These are phyloP conservation scores for Coemansia aciculifera DNA, from an alignment of 192 early-diverging fungal species.

Conservation along the genomic window DNA sequence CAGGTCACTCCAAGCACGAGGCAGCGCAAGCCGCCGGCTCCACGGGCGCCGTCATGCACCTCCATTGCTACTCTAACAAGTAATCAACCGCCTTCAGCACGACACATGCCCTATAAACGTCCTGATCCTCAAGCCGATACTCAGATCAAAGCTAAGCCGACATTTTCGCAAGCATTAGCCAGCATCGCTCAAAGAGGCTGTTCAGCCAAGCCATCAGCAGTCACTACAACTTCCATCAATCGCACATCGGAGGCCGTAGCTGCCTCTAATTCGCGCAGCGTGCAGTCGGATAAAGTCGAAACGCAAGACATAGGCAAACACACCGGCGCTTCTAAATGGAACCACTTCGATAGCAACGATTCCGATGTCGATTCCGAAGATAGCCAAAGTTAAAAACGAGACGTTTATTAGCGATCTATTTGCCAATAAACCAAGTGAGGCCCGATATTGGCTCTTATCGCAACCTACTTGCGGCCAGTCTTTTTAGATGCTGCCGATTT, in stretches of 20 bases:
- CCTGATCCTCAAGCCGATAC: background rate
- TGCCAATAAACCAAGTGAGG: background rate
- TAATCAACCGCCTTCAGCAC: background rate
- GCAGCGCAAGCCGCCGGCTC: background rate
- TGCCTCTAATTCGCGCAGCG: background rate
- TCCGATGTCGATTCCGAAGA: constrained; percentile 8
- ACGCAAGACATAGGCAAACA: background rate
- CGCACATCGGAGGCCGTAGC: background rate
- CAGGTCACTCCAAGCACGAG: background rate
- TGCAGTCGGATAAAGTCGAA: background rate
- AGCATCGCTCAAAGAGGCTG: background rate
- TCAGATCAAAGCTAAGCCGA: background rate
- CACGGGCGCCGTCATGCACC: background rate
- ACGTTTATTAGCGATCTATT: background rate
- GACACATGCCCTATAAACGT: constrained; percentile 5
- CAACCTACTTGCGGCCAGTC: constrained; percentile 8
- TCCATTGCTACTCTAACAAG: background rate
- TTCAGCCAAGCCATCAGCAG: background rate
- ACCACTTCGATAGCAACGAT: constrained; percentile 5
- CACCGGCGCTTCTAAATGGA: constrained; percentile 13
- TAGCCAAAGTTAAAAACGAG: background rate
- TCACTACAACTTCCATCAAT: background rate
- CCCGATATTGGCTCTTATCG: background rate
- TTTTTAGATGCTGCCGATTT: constrained; percentile 20
- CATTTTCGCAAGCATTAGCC: constrained; percentile 22